Conservation (phyloP, 1,284 basidiomycete species). For the Grifola frondosa region DNA sequence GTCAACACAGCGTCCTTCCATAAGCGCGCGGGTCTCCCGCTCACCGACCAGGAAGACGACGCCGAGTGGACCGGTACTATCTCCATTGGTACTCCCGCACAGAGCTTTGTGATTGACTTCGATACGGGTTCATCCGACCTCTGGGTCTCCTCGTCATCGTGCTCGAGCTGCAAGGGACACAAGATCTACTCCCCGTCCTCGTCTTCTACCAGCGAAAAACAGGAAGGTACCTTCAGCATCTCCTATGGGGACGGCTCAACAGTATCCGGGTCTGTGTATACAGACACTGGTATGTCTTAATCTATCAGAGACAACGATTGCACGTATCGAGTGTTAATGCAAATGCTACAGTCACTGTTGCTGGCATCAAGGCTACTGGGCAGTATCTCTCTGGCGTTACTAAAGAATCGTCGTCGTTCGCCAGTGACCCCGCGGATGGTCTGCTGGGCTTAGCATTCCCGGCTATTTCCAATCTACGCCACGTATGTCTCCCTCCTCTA, state of each 20-base stretch:
- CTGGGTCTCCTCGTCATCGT: constrained; percentile 20
- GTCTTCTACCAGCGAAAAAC: constrained; percentile 36
- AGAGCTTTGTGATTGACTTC: constrained; percentile 21
- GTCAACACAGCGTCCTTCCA: background rate
- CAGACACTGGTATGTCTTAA: constrained; percentile 40
- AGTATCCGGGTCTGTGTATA: constrained; percentile 48
- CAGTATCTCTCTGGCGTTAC: constrained; percentile 19
- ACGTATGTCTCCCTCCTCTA: constrained; percentile 2
- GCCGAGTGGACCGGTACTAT: constrained; percentile 19
- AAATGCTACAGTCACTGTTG: background rate
- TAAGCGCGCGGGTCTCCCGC: constrained; percentile 7
- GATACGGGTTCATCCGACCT: constrained; percentile 27
- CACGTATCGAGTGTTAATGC: background rate
- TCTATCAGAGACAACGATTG: too few species aligned
- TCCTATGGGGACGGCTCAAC: constrained; percentile 53
- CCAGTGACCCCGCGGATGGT: constrained; percentile 18
- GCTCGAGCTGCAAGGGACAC: constrained; percentile 16
- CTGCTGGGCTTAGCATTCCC: constrained; percentile 26
- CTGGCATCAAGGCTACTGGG: constrained; percentile 17
- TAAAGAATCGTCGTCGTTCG: constrained; percentile 9
- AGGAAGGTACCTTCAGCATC: constrained; percentile 41
- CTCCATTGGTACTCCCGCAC: constrained; percentile 18
- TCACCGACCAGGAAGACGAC: constrained; percentile 14
- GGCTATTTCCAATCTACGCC: constrained; percentile 15
- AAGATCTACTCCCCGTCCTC: constrained; percentile 30